Evolutionary conservation across 148 eudicot species (phyloP).

Genomic region (Camellia lanceoleosa): DNA sequence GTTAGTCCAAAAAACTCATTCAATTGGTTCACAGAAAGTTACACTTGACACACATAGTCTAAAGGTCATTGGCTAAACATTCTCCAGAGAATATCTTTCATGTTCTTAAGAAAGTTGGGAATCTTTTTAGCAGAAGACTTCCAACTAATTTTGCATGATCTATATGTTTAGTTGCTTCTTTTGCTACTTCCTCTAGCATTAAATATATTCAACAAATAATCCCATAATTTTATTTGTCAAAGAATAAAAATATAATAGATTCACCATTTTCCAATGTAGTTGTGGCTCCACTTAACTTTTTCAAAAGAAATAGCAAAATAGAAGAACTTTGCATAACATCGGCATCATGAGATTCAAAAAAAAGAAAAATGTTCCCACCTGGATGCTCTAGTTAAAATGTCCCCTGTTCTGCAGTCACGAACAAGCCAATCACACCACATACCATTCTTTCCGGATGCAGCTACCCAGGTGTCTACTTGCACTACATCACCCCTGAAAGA

Average conservation of each 20-base stretch:
- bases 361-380: constrained; percentile 41
- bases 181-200: not conserved
- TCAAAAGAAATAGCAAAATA: not conserved
- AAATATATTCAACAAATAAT: not conserved
- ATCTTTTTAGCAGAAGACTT: not conserved
- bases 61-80: not conserved
- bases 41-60: too few species aligned
- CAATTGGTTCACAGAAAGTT: too few species aligned
- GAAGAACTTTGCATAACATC: not conserved
- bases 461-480: constrained; percentile 96
- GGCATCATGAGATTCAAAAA: not conserved
- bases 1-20: too few species aligned
- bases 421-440: constrained; percentile 96
- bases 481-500: constrained; percentile 88
- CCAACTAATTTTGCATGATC: not conserved
- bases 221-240: not conserved
- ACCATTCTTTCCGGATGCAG: constrained; percentile 89
- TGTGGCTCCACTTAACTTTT: not conserved
- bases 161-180: not conserved
- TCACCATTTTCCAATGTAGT: not conserved
- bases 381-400: constrained; percentile 83
- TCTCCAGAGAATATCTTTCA: not conserved
- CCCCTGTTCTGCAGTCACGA: constrained; percentile 76
- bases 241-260: not conserved
- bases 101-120: not conserved